Evolutionary conservation across 805 yeast genomes (phyloP), one percentile per base, ranked within the genome.

Genomic region (Saturnispora besseyi): DNA sequence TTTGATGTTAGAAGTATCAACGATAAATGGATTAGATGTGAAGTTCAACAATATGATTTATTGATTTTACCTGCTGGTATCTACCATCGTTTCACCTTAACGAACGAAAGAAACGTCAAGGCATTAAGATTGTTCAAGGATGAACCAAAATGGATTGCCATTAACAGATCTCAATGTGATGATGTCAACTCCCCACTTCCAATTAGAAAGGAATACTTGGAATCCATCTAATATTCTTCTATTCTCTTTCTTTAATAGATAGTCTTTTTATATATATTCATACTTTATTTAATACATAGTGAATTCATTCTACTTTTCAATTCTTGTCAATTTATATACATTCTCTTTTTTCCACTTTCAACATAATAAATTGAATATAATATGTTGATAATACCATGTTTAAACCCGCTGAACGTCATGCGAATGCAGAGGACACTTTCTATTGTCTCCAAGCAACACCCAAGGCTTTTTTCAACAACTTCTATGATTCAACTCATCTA

Each of bases 71-170:
- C 99, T 0, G 88, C 95, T 1, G 98, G 98, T 0, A 88, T 91
- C 34, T 91, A 87, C 65, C 99, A 91, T 67, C 77, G 99, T 26
- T 91, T 91, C 67, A 88, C 97, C 1, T 73, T 91, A 55, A 75
- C 88, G 9, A 66, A 71, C 41, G 61, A 69, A 45, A 79, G 81
- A 63, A 76, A 76, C 56, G 83, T 91, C 57, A 76, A 77, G 52
- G 96, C 98, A 4, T 64, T 86, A 60, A 73, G 99, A 56, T 68
- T 91, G 58, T 91, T 91, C 71, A 80, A 88, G 65, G 96, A 88
- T 58, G 96, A 90, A 69, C 98, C 98, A 28, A 91, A 89, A 64
- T 91, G 99, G 99, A 78, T 83, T 33, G 95, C 96, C 8, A 76
- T 86, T 59, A 78, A 79, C 61, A 77, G 95, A 53, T 54, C 54